These are phyloP conservation scores for Solanum corneliomulleri DNA, from an alignment of 257 asterid species.

Conservation along the genomic window DNA sequence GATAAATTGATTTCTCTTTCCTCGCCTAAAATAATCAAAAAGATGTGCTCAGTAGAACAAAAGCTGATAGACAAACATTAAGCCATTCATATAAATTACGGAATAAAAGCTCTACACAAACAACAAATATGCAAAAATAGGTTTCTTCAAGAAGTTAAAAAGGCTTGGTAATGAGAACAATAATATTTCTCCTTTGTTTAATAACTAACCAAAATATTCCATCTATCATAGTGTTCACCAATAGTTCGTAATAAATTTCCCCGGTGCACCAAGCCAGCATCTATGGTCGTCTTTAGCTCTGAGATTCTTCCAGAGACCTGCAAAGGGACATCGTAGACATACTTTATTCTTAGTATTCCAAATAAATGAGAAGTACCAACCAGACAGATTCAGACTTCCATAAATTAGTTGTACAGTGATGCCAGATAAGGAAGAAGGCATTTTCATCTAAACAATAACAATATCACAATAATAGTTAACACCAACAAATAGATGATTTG, in stretches of 20 bases:
- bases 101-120: neutral
- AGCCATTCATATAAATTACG: neutral
- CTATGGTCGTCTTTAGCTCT: constrained; percentile 86
- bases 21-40: constrained; percentile 38
- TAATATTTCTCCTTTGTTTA: neutral
- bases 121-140: neutral
- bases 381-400: neutral
- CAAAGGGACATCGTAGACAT: constrained; percentile 3
- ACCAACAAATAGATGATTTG: neutral
- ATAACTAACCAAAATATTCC: constrained; percentile 77
- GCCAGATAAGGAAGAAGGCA: neutral
- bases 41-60: neutral
- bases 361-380: neutral
- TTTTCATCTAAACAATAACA: neutral
- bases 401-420: neutral
- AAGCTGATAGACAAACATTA: neutral
- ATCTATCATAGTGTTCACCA: constrained; percentile 71
- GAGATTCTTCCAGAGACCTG: constrained; percentile 84
- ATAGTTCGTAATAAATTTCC: constrained; percentile 68
- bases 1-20: constrained; percentile 92
- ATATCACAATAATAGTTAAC: neutral
- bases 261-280: constrained; percentile 85
- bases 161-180: neutral
- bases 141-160: neutral
- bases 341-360: neutral